Evolutionary conservation across 2,329 filamentous ascomycete species (phyloP).

Genomic region (Parastagonospora avenae): DNA sequence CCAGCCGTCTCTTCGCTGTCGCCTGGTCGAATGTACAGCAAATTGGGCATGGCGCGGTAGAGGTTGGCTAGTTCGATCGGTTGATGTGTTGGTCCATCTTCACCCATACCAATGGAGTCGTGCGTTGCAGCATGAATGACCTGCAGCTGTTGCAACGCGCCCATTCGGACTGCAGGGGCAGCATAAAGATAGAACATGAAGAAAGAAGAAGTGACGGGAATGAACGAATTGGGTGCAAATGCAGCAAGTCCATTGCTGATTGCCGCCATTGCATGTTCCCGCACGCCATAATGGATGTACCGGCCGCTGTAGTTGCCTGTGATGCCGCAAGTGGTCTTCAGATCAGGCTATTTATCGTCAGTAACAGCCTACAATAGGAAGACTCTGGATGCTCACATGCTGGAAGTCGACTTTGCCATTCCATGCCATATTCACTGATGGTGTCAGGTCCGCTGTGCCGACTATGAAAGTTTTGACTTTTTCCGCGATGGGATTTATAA

Average conservation of each 20-base stretch:
- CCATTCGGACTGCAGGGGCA: slow-evolving; percentile 65
- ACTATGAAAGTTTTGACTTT: slow-evolving; percentile 94
- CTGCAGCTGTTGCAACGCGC: slow-evolving; percentile 61
- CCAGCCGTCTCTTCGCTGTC: slow-evolving; percentile 64
- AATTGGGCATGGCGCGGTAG: slow-evolving; percentile 67
- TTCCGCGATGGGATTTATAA: slow-evolving; percentile 65
- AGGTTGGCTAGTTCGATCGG: slow-evolving; percentile 63
- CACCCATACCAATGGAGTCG: slow-evolving; percentile 61
- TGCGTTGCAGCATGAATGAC: slow-evolving; percentile 67
- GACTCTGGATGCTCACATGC: slow-evolving; percentile 42
- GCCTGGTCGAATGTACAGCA: slow-evolving; percentile 64
- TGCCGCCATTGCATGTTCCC: slow-evolving; percentile 46
- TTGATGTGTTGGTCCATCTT: slow-evolving; percentile 68
- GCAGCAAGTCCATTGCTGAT: slow-evolving; percentile 63
- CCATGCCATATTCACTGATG: slow-evolving; percentile 60
- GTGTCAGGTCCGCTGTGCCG: slow-evolving; percentile 63
- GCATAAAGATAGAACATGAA: slow-evolving; percentile 69
- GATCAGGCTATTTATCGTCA: slow-evolving; percentile 29
- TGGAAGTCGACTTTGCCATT: slow-evolving; percentile 58
- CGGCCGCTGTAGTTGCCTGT: slow-evolving; percentile 62
- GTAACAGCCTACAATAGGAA: not conserved
- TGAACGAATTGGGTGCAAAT: slow-evolving; percentile 49
- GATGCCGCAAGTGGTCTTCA: slow-evolving; percentile 52
- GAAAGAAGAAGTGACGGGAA: slow-evolving; percentile 60
- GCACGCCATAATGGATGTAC: slow-evolving; percentile 52